A percentile compares a stretch with the other conserved stretches of the same genome.
phyloP scores from a whole-genome alignment of 441 rosid species.

The Populus hybrid region DNA sequence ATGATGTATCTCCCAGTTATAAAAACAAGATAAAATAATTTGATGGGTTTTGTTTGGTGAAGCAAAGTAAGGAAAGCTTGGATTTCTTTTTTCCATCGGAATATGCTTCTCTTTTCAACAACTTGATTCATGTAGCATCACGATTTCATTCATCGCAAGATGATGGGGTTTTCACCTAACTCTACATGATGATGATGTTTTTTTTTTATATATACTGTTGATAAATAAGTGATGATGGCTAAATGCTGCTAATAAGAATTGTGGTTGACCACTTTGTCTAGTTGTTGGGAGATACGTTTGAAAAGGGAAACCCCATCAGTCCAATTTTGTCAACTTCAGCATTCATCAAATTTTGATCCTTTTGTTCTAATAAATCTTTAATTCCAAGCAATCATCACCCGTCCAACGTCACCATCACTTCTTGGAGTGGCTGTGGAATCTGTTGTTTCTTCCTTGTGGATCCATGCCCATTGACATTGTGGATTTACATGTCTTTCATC shows the following conservation, averaged over 20 bases:
- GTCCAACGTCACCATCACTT: conserved; percentile 13
- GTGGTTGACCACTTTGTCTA: conserved; percentile 26
- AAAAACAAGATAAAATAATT: too few relatives aligned
- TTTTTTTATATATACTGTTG: not conserved
- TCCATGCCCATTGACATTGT: too few relatives aligned
- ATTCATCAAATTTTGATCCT: not conserved
- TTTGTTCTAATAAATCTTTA: not conserved
- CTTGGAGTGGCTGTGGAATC: not conserved
- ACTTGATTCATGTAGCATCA: not conserved
- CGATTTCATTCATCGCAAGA: not conserved
- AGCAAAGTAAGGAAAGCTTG: not conserved
- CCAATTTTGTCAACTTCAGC: conserved; percentile 19
- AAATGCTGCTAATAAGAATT: conserved; percentile 13
- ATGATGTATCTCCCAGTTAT: too few relatives aligned
- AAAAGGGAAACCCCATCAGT: not conserved
- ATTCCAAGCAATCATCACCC: conserved; percentile 18
- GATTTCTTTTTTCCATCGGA: not conserved
- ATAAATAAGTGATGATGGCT: not conserved
- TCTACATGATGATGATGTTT: not conserved
- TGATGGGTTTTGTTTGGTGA: not conserved
- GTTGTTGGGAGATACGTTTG: conserved; percentile 15
- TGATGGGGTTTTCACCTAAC: conserved; percentile 6
- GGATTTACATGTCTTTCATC: too few relatives aligned
- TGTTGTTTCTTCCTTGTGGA: too few relatives aligned
- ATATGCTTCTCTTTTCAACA: not conserved